Evolutionary conservation across 2,329 filamentous ascomycete genomes (phyloP).

Genomic region (Xylaria sp.): DNA sequence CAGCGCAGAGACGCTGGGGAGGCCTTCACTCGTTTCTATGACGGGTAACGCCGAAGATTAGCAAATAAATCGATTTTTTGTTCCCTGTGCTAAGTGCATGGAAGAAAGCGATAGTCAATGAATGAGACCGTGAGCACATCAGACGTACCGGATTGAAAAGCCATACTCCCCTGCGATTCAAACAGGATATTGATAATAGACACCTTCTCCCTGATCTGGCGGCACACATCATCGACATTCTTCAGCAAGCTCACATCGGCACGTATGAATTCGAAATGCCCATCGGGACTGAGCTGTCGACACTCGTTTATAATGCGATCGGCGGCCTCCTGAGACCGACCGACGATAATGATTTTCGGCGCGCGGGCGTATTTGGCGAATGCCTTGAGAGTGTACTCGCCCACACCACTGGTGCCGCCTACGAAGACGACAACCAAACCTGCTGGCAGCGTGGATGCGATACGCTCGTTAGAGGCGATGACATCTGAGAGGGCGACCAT

Average conservation of each 20-base stretch:
- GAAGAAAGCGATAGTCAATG: background rate
- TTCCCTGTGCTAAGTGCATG: background rate
- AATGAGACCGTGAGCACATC: background rate
- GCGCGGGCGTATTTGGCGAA: conserved; percentile 54
- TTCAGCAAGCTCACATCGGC: conserved; percentile 59
- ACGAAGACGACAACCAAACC: conserved; percentile 61
- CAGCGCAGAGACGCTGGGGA: conserved; percentile 6
- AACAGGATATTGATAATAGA: conserved; percentile 64
- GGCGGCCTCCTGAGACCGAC: conserved; percentile 54
- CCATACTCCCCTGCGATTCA: conserved; percentile 29
- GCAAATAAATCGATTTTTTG: background rate
- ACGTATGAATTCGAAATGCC: conserved; percentile 56
- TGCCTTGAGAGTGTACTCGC: conserved; percentile 57
- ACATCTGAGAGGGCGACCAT: conserved; percentile 26
- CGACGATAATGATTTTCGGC: conserved; percentile 60
- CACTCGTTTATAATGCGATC: conserved; percentile 56
- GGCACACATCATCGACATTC: conserved; percentile 60
- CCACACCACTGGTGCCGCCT: conserved; percentile 62
- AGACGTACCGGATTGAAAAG: conserved; percentile 21
- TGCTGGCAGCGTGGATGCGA: conserved; percentile 48
- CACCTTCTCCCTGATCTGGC: conserved; percentile 61
- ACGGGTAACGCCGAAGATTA: background rate
- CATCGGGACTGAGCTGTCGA: conserved; percentile 55
- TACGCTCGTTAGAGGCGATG: conserved; percentile 49
- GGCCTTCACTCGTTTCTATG: conserved; percentile 29